These are phyloP conservation scores for Globisporangium recalcitrans DNA, from an alignment of 352 stramenopile species.

Conservation along the genomic window DNA sequence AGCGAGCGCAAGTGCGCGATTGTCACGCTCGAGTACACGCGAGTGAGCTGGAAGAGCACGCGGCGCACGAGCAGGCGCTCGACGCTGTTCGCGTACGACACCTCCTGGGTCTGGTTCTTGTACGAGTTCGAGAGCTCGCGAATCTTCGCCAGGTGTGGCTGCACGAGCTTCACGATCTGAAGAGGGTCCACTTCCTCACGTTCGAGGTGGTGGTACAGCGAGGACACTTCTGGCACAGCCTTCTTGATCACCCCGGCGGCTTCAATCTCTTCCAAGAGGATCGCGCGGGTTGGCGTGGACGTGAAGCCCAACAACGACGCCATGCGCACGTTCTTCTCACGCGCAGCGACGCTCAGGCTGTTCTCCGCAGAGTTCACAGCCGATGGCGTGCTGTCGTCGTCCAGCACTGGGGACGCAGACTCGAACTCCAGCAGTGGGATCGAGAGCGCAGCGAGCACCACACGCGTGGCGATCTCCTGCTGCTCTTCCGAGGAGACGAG, in stretches of 20 bases:
- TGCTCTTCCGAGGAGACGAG: constrained; percentile 77
- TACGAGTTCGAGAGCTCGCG: constrained; percentile 17
- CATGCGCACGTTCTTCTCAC: constrained; percentile 94
- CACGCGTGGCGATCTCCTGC: constrained; percentile 81
- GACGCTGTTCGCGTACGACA: constrained; percentile 55
- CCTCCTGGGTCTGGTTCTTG: constrained; percentile 29
- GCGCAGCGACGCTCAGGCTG: constrained; percentile 42
- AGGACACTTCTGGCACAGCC: constrained; percentile 45
- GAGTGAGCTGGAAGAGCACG: constrained; percentile 81
- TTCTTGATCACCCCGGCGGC: constrained; percentile 59
- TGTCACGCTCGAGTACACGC: constrained; percentile 85
- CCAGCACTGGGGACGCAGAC: constrained; percentile 44
- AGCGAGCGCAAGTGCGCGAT: constrained; percentile 85
- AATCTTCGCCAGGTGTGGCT: constrained; percentile 48
- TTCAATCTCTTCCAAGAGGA: constrained; percentile 89
- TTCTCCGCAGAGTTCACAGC: constrained; percentile 33
- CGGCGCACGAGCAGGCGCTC: constrained; percentile 70
- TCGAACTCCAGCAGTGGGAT: constrained; percentile 87
- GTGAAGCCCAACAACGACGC: constrained; percentile 90
- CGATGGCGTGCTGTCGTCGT: constrained; percentile 52
- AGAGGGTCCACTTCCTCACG: constrained; percentile 68
- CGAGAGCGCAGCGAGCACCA: constrained; percentile 91
- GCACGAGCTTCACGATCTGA: constrained; percentile 69
- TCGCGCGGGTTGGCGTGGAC: constrained; percentile 83
- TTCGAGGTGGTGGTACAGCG: constrained; percentile 70